Evolutionary conservation across 345 rosid species (phyloP).

Genomic region (Gossypium turneri): DNA sequence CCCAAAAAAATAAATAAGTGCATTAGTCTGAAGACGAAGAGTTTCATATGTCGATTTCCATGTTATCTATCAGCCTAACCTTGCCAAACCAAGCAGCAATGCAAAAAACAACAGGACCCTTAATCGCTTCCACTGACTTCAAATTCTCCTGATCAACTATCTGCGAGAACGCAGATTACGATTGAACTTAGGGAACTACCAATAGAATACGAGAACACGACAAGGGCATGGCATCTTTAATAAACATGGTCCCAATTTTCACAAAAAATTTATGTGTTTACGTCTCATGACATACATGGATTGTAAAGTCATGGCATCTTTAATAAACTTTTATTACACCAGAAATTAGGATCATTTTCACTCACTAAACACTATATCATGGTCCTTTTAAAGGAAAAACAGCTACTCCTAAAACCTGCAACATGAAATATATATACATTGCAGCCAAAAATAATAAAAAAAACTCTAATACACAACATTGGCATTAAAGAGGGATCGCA

Average conservation of each 20-base stretch:
- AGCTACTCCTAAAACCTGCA: background rate
- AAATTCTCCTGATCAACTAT: slow-evolving; percentile 69
- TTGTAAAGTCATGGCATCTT: no score
- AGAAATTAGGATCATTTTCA: background rate
- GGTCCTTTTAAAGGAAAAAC: background rate
- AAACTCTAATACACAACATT: no score
- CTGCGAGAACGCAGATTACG: slow-evolving; percentile 18
- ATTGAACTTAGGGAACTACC: no score
- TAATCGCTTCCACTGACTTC: slow-evolving; percentile 53
- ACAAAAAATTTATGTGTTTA: no score
- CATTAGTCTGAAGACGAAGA: background rate
- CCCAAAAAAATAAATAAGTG: background rate
- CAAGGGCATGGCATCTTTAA: no score
- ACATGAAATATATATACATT: no score
- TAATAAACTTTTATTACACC: no score
- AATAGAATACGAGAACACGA: no score
- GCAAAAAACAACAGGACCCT: slow-evolving; percentile 57
- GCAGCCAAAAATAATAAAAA: no score
- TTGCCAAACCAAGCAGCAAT: slow-evolving; percentile 80
- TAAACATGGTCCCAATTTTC: no score
- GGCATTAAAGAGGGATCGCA: background rate
- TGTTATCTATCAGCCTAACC: slow-evolving; percentile 80
- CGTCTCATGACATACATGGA: no score
- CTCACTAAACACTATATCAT: background rate
- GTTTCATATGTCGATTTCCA: slow-evolving; percentile 44